Base-by-base conservation (phyloP, 2,329 filamentous ascomycete genomes). In the Fusarium sp. region DNA sequence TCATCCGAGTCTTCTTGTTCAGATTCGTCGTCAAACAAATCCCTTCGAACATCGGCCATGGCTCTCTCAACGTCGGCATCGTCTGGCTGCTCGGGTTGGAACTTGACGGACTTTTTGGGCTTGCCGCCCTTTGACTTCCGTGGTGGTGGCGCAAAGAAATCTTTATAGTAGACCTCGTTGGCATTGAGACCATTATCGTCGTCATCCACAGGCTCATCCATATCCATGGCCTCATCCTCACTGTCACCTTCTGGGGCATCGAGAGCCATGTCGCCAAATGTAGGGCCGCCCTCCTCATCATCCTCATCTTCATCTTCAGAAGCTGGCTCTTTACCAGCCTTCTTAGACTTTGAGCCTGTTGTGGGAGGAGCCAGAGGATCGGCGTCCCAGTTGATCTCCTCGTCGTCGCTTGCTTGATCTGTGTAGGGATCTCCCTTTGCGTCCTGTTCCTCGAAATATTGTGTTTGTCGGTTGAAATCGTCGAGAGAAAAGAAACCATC, bases 401-500 rank as follows among this genome's bases (percentile, higher is more conserved):
- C 94, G 50, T 97, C 93, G 56, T 97, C 94, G 79, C 91, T 94
- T 66, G 88, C 92, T 56, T 86, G 87, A 69, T 92, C 92, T 60
- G 92, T 91, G 74, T 92, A 91, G 40, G 89, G 89, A 73, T 95
- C 93, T 32, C 92, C 94, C 70, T 88, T 87, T 32, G 89, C 88
- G 79, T 98, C 95, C 80, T 94, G 92, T 71, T 93, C 90, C 81
- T 99, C 96, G 52, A 98, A 90, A 78, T 92, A 92, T 76, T 97
- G 93, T 4, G 94, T 93, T 78, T 97, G 93, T 79, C 92, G 93
- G 85, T 99, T 99, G 87, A 99, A 99, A 65, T 97, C 91, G 76
- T 98, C 95, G 76, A 99, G 95, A 18, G 94, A 97, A 83, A 99
- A 99, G 84, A 99, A 99, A 8, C 94, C 95, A 78, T 99, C 96